Evolutionary conservation across 2,329 filamentous ascomycete genomes (phyloP).

Genomic region (Ophiostoma himal-ulmi): DNA sequence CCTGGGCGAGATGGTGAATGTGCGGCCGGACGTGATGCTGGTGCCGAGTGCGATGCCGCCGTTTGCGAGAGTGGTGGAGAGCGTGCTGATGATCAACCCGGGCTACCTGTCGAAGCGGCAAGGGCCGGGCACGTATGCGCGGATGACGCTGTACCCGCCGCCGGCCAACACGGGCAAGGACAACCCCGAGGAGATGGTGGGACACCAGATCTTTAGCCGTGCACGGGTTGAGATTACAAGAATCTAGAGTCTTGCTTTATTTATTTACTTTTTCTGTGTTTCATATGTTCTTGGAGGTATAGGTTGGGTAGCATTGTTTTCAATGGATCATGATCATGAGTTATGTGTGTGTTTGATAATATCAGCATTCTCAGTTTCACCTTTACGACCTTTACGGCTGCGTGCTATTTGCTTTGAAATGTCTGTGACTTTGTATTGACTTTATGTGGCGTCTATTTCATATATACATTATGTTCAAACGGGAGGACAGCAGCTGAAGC

Average conservation of each 20-base stretch:
- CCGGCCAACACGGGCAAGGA: conserved; percentile 43
- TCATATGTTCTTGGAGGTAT: neutral
- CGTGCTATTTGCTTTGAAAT: no score
- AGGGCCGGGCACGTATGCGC: conserved; percentile 78
- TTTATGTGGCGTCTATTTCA: neutral
- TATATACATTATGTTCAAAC: neutral
- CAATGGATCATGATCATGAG: neutral
- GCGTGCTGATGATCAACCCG: conserved; percentile 84
- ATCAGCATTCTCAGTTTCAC: neutral
- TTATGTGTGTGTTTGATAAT: neutral
- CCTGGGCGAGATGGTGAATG: conserved; percentile 83
- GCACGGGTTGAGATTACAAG: conserved; percentile 80
- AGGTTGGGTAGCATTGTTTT: neutral
- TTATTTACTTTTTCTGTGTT: neutral
- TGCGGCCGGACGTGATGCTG: conserved; percentile 77
- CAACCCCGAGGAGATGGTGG: conserved; percentile 53
- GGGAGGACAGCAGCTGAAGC: neutral
- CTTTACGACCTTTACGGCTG: no score
- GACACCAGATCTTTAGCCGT: conserved; percentile 73
- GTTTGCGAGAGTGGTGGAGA: conserved; percentile 88
- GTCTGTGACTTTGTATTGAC: neutral
- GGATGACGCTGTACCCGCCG: conserved; percentile 64
- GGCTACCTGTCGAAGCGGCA: conserved; percentile 79
- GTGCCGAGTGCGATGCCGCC: conserved; percentile 76
- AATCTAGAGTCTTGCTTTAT: conserved; percentile 43